Evolutionary conservation across 2,329 filamentous ascomycete genomes (phyloP), one percentile per base, ranked within the genome.

Genomic region (Ceratocystis destructans): DNA sequence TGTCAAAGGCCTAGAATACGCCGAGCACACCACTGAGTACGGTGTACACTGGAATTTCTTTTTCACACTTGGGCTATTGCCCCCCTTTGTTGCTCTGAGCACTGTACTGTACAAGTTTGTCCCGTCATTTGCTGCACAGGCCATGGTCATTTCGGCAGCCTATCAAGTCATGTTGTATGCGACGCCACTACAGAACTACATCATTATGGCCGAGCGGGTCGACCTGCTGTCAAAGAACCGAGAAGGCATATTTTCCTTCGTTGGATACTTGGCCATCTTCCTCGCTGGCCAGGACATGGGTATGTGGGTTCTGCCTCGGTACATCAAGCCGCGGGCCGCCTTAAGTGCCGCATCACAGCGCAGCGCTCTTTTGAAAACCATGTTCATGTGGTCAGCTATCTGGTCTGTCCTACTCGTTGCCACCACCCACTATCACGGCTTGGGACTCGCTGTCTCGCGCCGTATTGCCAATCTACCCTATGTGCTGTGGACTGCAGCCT

Each of bases 11-110:
- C 79, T 96, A 37, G 91, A 97, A 73, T 99, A 99, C 73, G 92
- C 92, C 2, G 94, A 99, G 75, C 94, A 99, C 77, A 90, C 96
- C 67, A 91, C 90, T 15, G 94, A 99, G 74, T 99, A 99, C 73
- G 94, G 94, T 55, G 90, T 99, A 8, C 94, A 99, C 75, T 99
- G 94, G 94, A 99, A 99, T 75, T 99, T 99, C 76, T 99, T 99
- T 81, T 97, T 97, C 77, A 99, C 94, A 0, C 80, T 99, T 8
- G 92, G 86, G 5, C 83, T 96, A 61, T 78, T 99, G 28, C 90
- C 93, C 0, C 92, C 92, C 0, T 96, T 96, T 72, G 86, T 96
- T 64, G 91, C 93, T 33, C 74, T 94, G 0, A 89, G 93, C 68
- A 89, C 95, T 73, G 83, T 87, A 0, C 77, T 86, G 0, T 83